Evolutionary conservation across 441 rosid genomes (phyloP), one percentile per base, ranked within the genome.

Genomic region (Erodium chrysanthum): DNA sequence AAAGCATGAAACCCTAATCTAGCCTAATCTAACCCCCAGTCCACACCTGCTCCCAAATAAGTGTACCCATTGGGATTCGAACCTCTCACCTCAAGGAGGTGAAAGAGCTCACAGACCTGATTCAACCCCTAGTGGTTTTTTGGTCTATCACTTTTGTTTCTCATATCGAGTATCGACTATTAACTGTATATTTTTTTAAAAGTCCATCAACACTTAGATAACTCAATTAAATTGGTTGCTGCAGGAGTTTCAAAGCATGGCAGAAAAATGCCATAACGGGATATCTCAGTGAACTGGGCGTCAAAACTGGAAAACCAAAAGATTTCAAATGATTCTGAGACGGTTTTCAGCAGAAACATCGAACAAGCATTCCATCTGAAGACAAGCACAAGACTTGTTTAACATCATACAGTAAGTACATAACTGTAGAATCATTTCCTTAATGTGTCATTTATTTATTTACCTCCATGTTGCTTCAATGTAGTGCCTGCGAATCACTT

Each of bases 191-290:
- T n/a, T n/a, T n/a, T n/a, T n/a, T n/a, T 27, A 27, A 27, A 37
- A 37, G 10, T 37, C 9, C 10, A 37, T 9, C 44, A 3, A 9
- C 8, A 37, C 44, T 37, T 27, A 37, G 66, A 48, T 56, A 21
- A 14, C 18, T 69, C 21, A 68, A 37, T 40, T 59, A 71, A 70
- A 27, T 71, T 56, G 29, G 9, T 65, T 65, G n/a, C 74, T 74
- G 69, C 83, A 92, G 96, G 90, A 92, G 98, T 75, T 92, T 88
- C 76, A 90, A 90, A 77, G 66, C 96, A 66, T 85, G 98, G 98
- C 96, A 90, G 84, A 92, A 77, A 78, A 85, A 76, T 75, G 92
- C 92, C 31, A 86, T 92, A 56, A 81, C 74, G 23, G 85, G 70
- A 65, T 92, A 79, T 77, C 81, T 88, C 48, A 79, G 75, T 8